Conservation (phyloP, 225 moss, liverwort and hornwort genomes). For the Marchantia paleacea region DNA sequence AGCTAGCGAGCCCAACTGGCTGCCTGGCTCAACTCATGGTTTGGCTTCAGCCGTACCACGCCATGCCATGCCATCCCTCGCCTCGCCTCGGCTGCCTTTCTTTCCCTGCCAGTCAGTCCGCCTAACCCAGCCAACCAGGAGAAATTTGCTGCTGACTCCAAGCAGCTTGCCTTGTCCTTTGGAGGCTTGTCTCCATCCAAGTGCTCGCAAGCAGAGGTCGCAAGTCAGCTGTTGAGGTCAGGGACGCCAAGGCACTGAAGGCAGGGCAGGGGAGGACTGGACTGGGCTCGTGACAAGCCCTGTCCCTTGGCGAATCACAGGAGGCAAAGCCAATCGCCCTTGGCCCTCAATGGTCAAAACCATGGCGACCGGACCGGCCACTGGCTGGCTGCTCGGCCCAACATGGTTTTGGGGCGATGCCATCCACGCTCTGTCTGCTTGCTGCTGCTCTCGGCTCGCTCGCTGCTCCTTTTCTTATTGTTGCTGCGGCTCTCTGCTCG, state of each 20-base stretch:
- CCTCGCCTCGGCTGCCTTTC: no score
- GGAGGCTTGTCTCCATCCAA: background rate
- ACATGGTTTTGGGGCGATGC: background rate
- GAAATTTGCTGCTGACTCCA: constrained; percentile 15
- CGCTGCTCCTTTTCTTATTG: background rate
- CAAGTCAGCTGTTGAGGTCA: background rate
- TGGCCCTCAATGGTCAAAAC: constrained; percentile 1
- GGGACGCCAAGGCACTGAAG: background rate
- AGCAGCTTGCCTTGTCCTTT: constrained; percentile 9
- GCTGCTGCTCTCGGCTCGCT: no score
- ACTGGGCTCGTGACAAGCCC: background rate
- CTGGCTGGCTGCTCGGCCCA: background rate
- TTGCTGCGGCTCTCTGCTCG: background rate
- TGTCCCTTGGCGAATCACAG: constrained; percentile 15
- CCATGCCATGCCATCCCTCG: no score
- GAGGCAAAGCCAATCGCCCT: background rate
- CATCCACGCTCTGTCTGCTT: background rate
- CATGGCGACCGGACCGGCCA: background rate
- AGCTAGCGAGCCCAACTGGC: background rate
- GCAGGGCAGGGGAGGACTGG: background rate
- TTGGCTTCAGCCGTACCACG: no score
- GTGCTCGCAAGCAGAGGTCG: background rate
- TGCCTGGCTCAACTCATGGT: background rate
- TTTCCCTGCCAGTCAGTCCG: background rate
- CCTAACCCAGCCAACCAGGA: background rate